phyloP scores from a whole-genome alignment of 2,329 filamentous ascomycete genomes.

The Elsinoe fawcettii region DNA sequence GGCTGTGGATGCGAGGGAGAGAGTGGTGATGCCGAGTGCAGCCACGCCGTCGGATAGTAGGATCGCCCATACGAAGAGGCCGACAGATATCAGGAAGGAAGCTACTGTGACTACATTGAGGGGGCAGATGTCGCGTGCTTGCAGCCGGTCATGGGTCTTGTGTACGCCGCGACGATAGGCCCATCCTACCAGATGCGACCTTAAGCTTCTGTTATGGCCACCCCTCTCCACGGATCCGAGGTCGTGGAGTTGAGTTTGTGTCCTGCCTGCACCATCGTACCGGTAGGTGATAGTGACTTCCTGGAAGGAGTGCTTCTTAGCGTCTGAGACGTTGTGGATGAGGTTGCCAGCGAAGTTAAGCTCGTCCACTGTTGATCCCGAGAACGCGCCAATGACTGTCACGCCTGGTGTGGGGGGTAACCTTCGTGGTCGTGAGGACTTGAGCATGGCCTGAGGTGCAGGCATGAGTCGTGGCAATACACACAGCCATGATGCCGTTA shows the following conservation, averaged over 20 bases:
- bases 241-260: not conserved
- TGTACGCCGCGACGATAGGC: not conserved
- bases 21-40: slow-evolving; percentile 1
- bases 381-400: slow-evolving; percentile 4
- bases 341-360: slow-evolving; percentile 8
- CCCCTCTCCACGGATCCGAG: not conserved
- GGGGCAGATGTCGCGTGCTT: slow-evolving; percentile 5
- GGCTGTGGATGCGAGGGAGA: slow-evolving; percentile 7
- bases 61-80: not conserved
- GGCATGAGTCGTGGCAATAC: slow-evolving; percentile 8
- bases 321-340: slow-evolving; percentile 2
- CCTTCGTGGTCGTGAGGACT: not conserved
- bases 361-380: slow-evolving; percentile 5
- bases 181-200: not conserved
- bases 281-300: slow-evolving; percentile 8
- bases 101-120: slow-evolving; percentile 3
- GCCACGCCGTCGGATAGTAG: slow-evolving; percentile 5
- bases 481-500: slow-evolving; percentile 12
- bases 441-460: slow-evolving; percentile 5
- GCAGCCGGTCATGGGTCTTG: not conserved
- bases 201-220: not conserved
- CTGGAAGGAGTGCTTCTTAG: slow-evolving; percentile 11
- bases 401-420: slow-evolving; percentile 12
- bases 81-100: not conserved
- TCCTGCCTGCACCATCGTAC: not conserved